Evolutionary conservation across 225 moss, liverwort and hornwort species (phyloP).

Genomic region (Bryum argenteum): DNA sequence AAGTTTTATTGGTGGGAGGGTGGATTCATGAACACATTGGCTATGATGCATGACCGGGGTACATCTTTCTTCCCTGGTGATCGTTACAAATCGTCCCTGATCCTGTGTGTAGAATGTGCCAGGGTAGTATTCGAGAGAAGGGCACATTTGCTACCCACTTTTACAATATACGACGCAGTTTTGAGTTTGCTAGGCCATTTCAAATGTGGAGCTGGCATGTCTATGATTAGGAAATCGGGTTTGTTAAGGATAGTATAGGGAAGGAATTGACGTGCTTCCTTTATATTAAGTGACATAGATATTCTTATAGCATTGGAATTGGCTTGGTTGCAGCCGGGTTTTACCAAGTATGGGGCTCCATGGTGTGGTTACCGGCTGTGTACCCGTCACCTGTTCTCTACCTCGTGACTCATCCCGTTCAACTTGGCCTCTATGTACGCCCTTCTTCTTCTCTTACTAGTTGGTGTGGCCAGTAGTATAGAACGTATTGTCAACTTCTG

Average conservation of each 20-base stretch:
- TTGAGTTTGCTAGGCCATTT: neutral
- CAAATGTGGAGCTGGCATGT: neutral
- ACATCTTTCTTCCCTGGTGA: neutral
- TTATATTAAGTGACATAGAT: neutral
- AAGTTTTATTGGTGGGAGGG: slow-evolving; percentile 96
- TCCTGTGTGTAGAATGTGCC: no score
- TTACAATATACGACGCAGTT: neutral
- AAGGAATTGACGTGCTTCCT: neutral
- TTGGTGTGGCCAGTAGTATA: no score
- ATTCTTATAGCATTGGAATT: slow-evolving; percentile 31
- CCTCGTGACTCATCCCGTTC: slow-evolving; percentile 70
- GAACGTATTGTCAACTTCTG: no score
- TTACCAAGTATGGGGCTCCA: slow-evolving; percentile 82
- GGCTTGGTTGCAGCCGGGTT: slow-evolving; percentile 70
- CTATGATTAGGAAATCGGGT: neutral
- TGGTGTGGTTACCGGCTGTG: slow-evolving; percentile 80
- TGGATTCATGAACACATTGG: slow-evolving; percentile 73
- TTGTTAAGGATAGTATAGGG: neutral
- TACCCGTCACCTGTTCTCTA: slow-evolving; percentile 85
- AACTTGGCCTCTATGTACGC: slow-evolving; percentile 65
- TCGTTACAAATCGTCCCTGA: no score
- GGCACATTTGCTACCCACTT: neutral
- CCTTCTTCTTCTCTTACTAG: neutral
- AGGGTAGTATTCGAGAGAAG: no score
- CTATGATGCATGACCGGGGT: slow-evolving; percentile 94